phyloP scores from a whole-genome alignment of 352 stramenopile species.

The Phytophthora palmivora region DNA sequence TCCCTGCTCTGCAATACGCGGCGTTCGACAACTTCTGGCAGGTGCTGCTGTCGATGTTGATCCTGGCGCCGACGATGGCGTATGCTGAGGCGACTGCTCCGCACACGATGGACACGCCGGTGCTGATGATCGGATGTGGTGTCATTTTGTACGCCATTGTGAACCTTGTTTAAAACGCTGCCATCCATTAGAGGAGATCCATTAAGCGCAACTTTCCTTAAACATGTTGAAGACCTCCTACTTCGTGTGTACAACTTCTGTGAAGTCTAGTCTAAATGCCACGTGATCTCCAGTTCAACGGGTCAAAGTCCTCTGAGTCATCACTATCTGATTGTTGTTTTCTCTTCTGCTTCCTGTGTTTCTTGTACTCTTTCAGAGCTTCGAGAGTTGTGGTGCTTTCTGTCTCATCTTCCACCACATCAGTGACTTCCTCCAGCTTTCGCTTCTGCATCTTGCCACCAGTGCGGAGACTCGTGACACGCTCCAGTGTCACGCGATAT shows the following conservation, averaged over 20 bases:
- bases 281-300: slow-evolving; percentile 55
- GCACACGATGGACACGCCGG: slow-evolving; percentile 87
- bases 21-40: slow-evolving; percentile 85
- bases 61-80: slow-evolving; percentile 81
- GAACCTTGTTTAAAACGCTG: slow-evolving; percentile 30
- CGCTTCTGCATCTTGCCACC: slow-evolving; percentile 29
- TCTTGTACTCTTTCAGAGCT: slow-evolving; percentile 38
- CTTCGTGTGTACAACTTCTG: too few species aligned
- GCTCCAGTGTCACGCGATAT: slow-evolving; percentile 59
- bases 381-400: slow-evolving; percentile 16
- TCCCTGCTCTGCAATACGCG: slow-evolving; percentile 77
- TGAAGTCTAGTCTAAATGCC: slow-evolving; percentile 34
- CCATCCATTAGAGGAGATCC: slow-evolving; percentile 18
- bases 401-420: slow-evolving; percentile 12
- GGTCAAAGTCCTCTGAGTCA: slow-evolving; percentile 43
- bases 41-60: slow-evolving; percentile 78
- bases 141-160: slow-evolving; percentile 79
- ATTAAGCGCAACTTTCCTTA: slow-evolving; percentile 25
- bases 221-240: slow-evolving; percentile 22
- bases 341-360: slow-evolving; percentile 30
- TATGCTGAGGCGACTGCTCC: slow-evolving; percentile 85
- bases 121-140: slow-evolving; percentile 84
- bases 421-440: slow-evolving; percentile 11
- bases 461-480: slow-evolving; percentile 27
- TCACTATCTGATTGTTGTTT: slow-evolving; percentile 29